These are phyloP conservation scores for Candida succiphila DNA, from an alignment of 805 yeast genomes.

Conservation along the genomic window DNA sequence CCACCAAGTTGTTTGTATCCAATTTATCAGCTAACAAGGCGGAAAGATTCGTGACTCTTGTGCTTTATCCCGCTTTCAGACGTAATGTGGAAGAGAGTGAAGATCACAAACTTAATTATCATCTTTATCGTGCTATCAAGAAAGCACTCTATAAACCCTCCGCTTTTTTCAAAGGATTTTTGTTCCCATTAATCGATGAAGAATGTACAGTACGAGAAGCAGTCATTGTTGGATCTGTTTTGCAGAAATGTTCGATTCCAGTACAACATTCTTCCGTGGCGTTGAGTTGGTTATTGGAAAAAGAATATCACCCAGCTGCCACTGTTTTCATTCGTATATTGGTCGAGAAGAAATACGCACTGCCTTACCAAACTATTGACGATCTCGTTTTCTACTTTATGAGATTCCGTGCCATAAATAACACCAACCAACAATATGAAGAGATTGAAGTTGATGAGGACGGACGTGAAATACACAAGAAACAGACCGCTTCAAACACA, in stretches of 20 bases:
- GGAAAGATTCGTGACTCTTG: constrained; percentile 65
- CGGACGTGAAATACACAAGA: constrained; percentile 20
- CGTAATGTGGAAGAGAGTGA: constrained; percentile 61
- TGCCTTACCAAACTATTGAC: constrained; percentile 94
- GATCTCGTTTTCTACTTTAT: constrained; percentile 90
- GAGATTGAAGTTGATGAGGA: constrained; percentile 20
- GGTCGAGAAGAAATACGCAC: constrained; percentile 89
- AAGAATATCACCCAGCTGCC: constrained; percentile 80
- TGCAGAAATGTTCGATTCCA: constrained; percentile 85
- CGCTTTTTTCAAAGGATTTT: constrained; percentile 93
- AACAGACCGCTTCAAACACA: constrained; percentile 24
- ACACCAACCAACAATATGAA: constrained; percentile 24
- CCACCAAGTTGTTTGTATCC: constrained; percentile 88
- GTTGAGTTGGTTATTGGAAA: constrained; percentile 68
- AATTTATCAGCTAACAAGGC: constrained; percentile 83
- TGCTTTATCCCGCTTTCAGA: constrained; percentile 65
- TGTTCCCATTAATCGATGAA: constrained; percentile 83
- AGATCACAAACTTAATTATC: constrained; percentile 79
- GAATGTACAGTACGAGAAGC: constrained; percentile 92
- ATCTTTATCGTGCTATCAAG: constrained; percentile 82
- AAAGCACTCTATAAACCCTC: constrained; percentile 94
- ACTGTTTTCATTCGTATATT: constrained; percentile 85
- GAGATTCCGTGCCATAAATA: constrained; percentile 66
- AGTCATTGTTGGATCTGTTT: constrained; percentile 85
- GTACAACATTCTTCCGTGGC: constrained; percentile 96